phyloP scores from a whole-genome alignment of 345 rosid species.

The Isatis tinctoria region DNA sequence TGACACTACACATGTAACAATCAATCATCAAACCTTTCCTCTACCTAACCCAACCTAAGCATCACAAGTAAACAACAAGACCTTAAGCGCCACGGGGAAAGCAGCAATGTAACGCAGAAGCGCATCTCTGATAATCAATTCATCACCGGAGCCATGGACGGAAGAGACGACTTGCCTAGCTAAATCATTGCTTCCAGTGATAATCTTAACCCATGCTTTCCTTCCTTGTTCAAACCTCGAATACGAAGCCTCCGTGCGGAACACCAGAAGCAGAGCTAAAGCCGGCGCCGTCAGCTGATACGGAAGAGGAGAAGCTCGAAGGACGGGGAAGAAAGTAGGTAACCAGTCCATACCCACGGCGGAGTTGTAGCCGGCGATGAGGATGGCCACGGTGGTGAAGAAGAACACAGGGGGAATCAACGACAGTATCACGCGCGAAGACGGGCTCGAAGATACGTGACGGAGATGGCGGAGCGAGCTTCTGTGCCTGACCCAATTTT shows the following conservation, averaged over 20 bases:
- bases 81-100: conserved; percentile 90
- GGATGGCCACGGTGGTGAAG: conserved; percentile 60
- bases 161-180: conserved; percentile 57
- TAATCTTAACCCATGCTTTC: conserved; percentile 76
- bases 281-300: conserved; percentile 91
- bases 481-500: conserved; percentile 79
- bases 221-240: conserved; percentile 83
- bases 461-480: conserved; percentile 87
- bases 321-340: conserved; percentile 60
- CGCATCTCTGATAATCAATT: conserved; percentile 33
- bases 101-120: conserved; percentile 74
- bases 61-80: conserved; percentile 14
- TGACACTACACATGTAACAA: conserved; percentile 65
- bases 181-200: conserved; percentile 67
- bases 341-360: conserved; percentile 54
- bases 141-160: conserved; percentile 42
- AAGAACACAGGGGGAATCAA: conserved; percentile 79
- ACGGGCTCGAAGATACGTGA: conserved; percentile 61
- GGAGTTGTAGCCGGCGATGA: conserved; percentile 67
- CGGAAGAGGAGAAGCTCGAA: conserved; percentile 79
- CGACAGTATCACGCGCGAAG: conserved; percentile 83
- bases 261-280: conserved; percentile 81
- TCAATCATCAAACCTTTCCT: conserved; percentile 3
- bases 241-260: conserved; percentile 93
- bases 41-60: background rate